These are phyloP conservation scores for Astraeus odoratus DNA, from an alignment of 768 basidiomycete species.

Conservation along the genomic window DNA sequence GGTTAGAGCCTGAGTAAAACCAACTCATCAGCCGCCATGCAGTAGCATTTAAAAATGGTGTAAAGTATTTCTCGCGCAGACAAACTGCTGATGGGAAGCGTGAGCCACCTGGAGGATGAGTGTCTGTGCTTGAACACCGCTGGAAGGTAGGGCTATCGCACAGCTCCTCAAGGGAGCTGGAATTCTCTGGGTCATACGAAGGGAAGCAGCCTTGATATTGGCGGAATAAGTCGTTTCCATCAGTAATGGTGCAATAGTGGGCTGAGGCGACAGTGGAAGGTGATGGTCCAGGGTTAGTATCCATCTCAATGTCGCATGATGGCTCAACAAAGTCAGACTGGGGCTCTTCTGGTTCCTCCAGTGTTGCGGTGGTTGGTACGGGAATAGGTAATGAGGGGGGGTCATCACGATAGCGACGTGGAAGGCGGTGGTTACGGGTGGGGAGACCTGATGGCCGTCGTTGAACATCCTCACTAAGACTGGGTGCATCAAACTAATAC, in stretches of 20 bases:
- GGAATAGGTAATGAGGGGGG: neutral
- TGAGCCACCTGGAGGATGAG: too few species aligned
- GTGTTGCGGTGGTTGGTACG: neutral
- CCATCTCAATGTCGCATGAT: too few species aligned
- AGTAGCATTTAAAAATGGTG: slow-evolving; percentile 14
- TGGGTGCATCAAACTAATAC: neutral
- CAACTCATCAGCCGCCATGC: slow-evolving; percentile 20
- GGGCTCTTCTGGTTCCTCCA: neutral
- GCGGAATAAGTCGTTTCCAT: neutral
- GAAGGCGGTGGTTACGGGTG: neutral
- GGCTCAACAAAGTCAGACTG: too few species aligned
- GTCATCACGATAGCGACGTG: neutral
- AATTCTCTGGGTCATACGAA: neutral
- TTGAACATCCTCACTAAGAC: neutral
- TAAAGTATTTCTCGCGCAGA: neutral
- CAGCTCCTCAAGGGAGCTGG: neutral
- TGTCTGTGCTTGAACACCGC: neutral
- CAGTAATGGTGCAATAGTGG: neutral
- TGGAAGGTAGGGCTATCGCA: neutral
- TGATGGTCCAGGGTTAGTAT: too few species aligned
- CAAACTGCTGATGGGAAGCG: too few species aligned
- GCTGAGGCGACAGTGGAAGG: too few species aligned
- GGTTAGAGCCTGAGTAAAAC: slow-evolving; percentile 15
- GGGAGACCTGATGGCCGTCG: neutral
- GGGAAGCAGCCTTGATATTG: neutral